Evolutionary conservation across 805 yeast genomes (phyloP).

Genomic region (Cyberlindnera sargentensis): DNA sequence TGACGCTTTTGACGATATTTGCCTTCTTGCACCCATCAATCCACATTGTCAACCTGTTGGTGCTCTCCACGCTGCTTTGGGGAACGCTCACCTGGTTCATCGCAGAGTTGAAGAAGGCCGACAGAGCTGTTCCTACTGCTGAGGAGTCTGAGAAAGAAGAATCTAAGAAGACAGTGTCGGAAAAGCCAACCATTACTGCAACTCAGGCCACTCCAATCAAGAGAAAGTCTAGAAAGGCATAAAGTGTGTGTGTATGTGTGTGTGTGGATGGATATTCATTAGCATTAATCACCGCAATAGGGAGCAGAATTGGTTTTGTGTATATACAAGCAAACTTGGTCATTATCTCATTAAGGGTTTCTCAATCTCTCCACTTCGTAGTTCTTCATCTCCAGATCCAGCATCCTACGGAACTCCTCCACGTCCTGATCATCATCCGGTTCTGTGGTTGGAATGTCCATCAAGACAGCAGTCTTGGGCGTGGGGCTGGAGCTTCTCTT

Average conservation of each 20-base stretch:
- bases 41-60: constrained; percentile 52
- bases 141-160: no score
- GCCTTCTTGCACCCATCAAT: constrained; percentile 49
- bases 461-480: no score
- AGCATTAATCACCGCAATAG: background rate
- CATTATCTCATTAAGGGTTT: background rate
- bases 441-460: background rate
- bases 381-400: constrained; percentile 17
- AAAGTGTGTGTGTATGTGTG: background rate
- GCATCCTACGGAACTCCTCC: constrained; percentile 17
- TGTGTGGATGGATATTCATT: background rate
- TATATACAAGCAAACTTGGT: background rate
- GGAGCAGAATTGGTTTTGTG: no score
- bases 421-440: constrained; percentile 16
- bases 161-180: no score
- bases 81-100: constrained; percentile 85
- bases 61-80: constrained; percentile 65
- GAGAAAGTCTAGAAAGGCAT: background rate
- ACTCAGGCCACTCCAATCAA: background rate
- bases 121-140: background rate
- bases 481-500: no score
- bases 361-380: constrained; percentile 17
- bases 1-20: constrained; percentile 49
- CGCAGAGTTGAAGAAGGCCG: constrained; percentile 47
- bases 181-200: no score